Evolutionary conservation across 257 asterid species (phyloP).

Genomic region (Dorcoceras hygrometricum): DNA sequence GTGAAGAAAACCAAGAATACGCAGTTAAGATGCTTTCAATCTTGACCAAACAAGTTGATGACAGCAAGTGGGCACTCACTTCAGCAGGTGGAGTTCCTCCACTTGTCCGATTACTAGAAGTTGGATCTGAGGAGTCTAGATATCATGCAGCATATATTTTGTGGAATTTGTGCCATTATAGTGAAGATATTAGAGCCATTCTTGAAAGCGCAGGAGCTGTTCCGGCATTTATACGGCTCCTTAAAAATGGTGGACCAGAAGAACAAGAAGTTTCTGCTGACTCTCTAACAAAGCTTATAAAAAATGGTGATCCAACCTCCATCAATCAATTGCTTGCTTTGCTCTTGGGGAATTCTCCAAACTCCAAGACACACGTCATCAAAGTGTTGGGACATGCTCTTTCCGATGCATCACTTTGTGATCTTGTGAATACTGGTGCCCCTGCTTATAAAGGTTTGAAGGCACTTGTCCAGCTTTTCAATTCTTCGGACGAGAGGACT

Average conservation of each 20-base stretch:
- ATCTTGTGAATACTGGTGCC: conserved; percentile 52
- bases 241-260: conserved; percentile 63
- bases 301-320: conserved; percentile 48
- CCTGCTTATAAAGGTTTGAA: conserved; percentile 69
- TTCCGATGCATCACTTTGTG: conserved; percentile 57
- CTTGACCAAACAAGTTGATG: conserved; percentile 74
- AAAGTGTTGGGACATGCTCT: conserved; percentile 83
- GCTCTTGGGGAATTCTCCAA: conserved; percentile 65
- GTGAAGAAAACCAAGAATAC: conserved; percentile 79
- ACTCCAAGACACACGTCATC: conserved; percentile 57
- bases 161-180: conserved; percentile 66
- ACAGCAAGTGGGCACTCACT: conserved; percentile 96
- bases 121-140: conserved; percentile 69
- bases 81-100: conserved; percentile 97
- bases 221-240: conserved; percentile 70
- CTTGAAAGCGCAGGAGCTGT: conserved; percentile 79
- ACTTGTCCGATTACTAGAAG: conserved; percentile 69
- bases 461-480: conserved; percentile 72
- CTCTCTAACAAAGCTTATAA: conserved; percentile 54
- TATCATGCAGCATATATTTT: conserved; percentile 62
- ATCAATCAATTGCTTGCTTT: conserved; percentile 59
- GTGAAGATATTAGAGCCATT: conserved; percentile 77
- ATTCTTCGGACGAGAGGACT: conserved; percentile 65
- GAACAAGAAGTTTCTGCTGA: conserved; percentile 73
- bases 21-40: conserved; percentile 75